Conservation (phyloP, 148 eudicot genomes). For the Camellia granthamiana region DNA sequence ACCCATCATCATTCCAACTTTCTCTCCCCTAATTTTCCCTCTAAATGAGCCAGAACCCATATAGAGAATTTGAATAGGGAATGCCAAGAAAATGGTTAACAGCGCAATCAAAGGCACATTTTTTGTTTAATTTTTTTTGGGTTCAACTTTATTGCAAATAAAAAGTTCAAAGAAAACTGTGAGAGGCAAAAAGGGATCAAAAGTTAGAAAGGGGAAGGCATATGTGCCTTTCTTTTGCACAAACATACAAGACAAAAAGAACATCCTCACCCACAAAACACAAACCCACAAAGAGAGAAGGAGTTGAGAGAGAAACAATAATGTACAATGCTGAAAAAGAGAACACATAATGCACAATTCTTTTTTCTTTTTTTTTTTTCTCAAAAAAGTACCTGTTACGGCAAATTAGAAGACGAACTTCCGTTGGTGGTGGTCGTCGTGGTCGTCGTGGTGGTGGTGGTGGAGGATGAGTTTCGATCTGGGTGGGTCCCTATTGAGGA, state of each 20-base stretch:
- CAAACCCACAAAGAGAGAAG: neutral
- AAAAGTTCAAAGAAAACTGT: slow-evolving; percentile 6
- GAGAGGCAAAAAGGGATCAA: slow-evolving; percentile 10
- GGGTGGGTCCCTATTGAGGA: neutral
- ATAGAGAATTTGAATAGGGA: neutral
- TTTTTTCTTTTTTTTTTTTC: too few relatives aligned
- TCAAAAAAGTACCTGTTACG: neutral
- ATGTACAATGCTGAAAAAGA: neutral
- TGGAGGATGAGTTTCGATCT: neutral
- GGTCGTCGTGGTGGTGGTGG: neutral
- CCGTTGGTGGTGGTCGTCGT: neutral
- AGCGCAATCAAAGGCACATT: slow-evolving; percentile 29
- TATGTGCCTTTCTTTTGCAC: slow-evolving; percentile 4
- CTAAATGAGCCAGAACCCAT: slow-evolving; percentile 4
- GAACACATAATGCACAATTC: neutral
- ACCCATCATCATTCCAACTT: slow-evolving; percentile 35
- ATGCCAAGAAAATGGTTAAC: neutral
- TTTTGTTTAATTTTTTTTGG: neutral
- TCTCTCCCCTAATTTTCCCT: slow-evolving; percentile 8
- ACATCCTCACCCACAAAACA: neutral
- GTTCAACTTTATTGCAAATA: slow-evolving; percentile 11
- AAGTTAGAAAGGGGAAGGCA: slow-evolving; percentile 13
- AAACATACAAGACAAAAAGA: slow-evolving; percentile 18
- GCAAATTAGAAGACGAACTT: slow-evolving; percentile 2
- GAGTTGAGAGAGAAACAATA: neutral